Base-by-base conservation (phyloP, 441 rosid genomes). In the Iberis amara region DNA sequence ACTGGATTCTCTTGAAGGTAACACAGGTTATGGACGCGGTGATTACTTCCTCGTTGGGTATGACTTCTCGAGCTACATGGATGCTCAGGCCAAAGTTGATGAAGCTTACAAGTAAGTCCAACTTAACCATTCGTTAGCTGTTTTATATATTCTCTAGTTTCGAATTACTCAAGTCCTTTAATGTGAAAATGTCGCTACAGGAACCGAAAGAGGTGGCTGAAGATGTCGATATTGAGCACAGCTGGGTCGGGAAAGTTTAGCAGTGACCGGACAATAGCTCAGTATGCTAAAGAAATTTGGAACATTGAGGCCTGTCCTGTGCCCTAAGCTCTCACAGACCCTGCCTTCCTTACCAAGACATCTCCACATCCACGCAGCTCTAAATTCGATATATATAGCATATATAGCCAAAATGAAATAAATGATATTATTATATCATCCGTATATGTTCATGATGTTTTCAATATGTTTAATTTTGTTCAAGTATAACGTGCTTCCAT, bases 201-300 rank as follows among this genome's bases (percentile, higher is more conserved):
- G 80, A 82, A 90, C 68, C 74, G 65, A n/a, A 79, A 76, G 71
- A 76, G 47, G 49, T 90, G 98, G 96, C 75, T 85, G 51, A 83
- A 70, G 77, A 87, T 85, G 92, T 90, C 98, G 27, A 90, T 90
- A 58, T 31, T 90, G 61, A 90, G 96, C 79, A 85, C 98, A 5
- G 96, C 90, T 4, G 98, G 98, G 13, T 73, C 85, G 4, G 96
- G 94, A 57, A 86, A 90, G 68, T 90, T 90, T 73, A 85, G 90
- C 75, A 81, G 95, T 11, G 96, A 87, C 57, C 77, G 92, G 4
- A 90, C 98, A 2, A 83, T 87, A 35, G 78, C 81, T 63, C 88
- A 90, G 50, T 85, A 90, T 41, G 94, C 96, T 0, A 79, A 77
- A 60, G 98, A 90, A 66, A 86, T 90, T 18, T 90, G 98, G 94